Base-by-base conservation (phyloP, 495 filamentous ascomycete species). In the Aspergillus coremiiformis region DNA sequence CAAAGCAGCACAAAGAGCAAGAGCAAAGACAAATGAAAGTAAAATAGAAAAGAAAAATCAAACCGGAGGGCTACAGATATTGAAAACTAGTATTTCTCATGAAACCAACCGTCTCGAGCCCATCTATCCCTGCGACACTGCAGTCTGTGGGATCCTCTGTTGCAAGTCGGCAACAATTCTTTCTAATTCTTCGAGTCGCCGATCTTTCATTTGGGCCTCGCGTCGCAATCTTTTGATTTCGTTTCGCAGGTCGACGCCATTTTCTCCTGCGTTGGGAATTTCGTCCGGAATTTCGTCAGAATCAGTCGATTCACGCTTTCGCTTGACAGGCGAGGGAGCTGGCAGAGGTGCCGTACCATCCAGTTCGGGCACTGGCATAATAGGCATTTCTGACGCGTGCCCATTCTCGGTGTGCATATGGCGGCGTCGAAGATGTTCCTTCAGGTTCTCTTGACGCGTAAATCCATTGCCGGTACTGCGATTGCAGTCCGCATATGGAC, bases 371-470 rank as follows among this genome's bases (percentile, higher is more conserved):
- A 53, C 49, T 5, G 59, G 53, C 4, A 61, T 52, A n/a, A 72
- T 67, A 17, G 62, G 58, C 0, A 69, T 55, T 39, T 67, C 66
- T 1, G 68, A 62, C 5, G 78, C 75, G 24, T 65, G 45, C 30
- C 58, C 61, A 21, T 71, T 73, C 33, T 77, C 77, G 4, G 72
- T 69, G 47, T 76, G 73, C 73, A 76, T 74, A 68, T 92, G 90
- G 14, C 91, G 87, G n/a, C 90, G 81, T 12, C 90, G 83, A 14
- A 95, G 71, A 66, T 96, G 91, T 66, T 96, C 91, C 56, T 89
- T 86, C 17, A 95, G 75, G 61, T 96, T 96, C 69, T 95, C 91
- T 55, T 87, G 84, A 20, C 91, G 81, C 26, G 89, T 89, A 64
- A 96, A 96, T 1, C 87, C 89, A 49, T 75, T 72, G 49, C 87